Conservation (phyloP, 257 asterid species). For the Rubia yunnanensis region DNA sequence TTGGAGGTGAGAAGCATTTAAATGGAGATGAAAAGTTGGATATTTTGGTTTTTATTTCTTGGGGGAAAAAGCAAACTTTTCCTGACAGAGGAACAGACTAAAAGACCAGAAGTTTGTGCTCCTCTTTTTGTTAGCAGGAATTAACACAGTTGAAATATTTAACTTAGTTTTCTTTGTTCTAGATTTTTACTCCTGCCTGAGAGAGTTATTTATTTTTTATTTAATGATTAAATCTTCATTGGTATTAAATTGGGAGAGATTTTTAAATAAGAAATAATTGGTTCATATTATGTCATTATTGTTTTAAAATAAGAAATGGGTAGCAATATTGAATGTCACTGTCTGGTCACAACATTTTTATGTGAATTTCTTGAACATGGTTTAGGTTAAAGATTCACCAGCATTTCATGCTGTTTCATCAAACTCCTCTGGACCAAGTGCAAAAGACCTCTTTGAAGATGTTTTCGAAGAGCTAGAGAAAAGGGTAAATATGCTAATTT, state of each 20-base stretch:
- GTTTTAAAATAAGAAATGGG: not conserved
- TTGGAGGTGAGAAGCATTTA: not conserved
- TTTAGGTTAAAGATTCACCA: conserved; percentile 75
- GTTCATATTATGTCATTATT: too few relatives aligned
- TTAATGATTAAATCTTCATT: too few relatives aligned
- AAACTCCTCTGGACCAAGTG: conserved; percentile 67
- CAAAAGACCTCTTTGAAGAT: conserved; percentile 84
- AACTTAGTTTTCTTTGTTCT: not conserved
- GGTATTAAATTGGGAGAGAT: too few relatives aligned
- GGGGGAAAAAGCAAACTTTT: not conserved
- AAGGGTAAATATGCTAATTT: not conserved
- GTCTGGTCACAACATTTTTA: not conserved
- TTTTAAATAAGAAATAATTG: too few relatives aligned
- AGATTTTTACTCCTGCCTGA: not conserved
- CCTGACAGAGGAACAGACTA: not conserved
- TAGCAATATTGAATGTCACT: not conserved
- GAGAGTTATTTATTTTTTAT: not conserved
- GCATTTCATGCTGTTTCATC: conserved; percentile 77
- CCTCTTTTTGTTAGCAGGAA: not conserved
- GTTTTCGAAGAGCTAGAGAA: conserved; percentile 62
- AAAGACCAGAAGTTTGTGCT: not conserved
- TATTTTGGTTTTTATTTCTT: not conserved
- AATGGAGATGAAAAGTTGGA: not conserved
- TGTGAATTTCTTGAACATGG: conserved; percentile 2
- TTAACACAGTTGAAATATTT: not conserved